Evolutionary conservation across 2,329 filamentous ascomycete genomes (phyloP), one percentile per base, ranked within the genome.

Genomic region (Septoria petroselini): DNA sequence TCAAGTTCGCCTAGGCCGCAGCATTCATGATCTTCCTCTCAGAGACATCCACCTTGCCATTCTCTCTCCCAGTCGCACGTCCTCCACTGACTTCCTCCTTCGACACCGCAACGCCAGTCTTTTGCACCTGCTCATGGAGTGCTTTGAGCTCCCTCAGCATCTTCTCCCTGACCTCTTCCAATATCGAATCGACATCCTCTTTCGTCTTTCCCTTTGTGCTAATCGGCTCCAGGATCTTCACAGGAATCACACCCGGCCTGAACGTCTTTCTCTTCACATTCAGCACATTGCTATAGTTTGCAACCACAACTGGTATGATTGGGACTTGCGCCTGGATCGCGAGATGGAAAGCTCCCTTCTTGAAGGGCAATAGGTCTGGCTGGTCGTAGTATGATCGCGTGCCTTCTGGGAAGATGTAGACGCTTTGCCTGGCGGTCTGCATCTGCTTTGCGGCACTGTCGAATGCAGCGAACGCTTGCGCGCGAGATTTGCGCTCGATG

Each of bases 291-390:
- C 60, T 67, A 61, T 78, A 78, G 59, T 77, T 77, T 15, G 73
- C 75, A n/a, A 70, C 68, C 2, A 76, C 75, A 29, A 94, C 79
- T 0, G 93, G 93, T 3, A 98, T 85, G 62, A 98, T 88, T 19
- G 91, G 91, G 4, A 96, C 93, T 58, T 89, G 86, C 2, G 91
- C 91, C 76, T 97, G 88, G 15, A 98, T 82, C 38, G 93, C 93
- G 27, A 98, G 79, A 70, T 98, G 91, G 72, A 98, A 98, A 39
- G 91, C 93, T 52, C 93, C 93, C 76, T 98, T 98, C 75, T 98
- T 98, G 78, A 97, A 98, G n/a, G 90, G 88, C 47, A 97, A 76
- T 62, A 98, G 73, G 52, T 79, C 81, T 1, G 93, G 87, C 47
- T 91, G 84, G 62, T 85, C 82, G 50, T 86, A 79, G 73, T 97